Evolutionary conservation across 495 filamentous ascomycete species (phyloP), one percentile per base, ranked within the genome.

Genomic region (Letharia columbiana): DNA sequence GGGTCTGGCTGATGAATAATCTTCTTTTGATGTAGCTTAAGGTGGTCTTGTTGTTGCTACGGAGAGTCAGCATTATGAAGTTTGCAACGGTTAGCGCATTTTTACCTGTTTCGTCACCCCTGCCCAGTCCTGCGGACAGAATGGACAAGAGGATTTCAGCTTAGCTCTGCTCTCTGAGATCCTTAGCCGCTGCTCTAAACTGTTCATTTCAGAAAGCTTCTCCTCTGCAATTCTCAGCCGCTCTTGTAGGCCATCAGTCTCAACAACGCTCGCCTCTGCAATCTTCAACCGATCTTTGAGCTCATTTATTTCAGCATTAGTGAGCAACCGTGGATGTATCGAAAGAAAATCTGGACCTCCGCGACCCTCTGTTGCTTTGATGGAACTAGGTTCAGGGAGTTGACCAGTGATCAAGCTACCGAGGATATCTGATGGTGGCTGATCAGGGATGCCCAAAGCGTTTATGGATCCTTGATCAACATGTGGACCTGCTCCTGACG

Each of bases 31-130:
- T 56, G 52, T 35, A 56, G 52, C 31, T 28, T 56, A 9, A 56
- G 52, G 31, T 56, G 52, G 31, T 56, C 52, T 56, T 56, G 52
- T 35, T 56, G 52, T 56, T 56, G 28, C 52, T 56, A 17, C 31
- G 11, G 6, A 18, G 13, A 17, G 52, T 56, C 28, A 56, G 52
- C 28, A 35, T 15, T 18, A 8, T 56, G 4, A 3, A 56, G 17
- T 3, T 17, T 56, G 2, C 13, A 33, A 56, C 52, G 52, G 35
- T 31, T 35, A 35, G 28, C 4, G 28, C 52, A 35, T 8, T 35
- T 28, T 56, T 56, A 56, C 52, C 52, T 33, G 28, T 56, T 35
- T 56, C 15, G 52, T 56, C 52, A 4, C 31, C 28, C 52, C 52
- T 35, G 52, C 31, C 52, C 52, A 56, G 31, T 56, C 52, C 15